phyloP scores from a whole-genome alignment of 352 stramenopile genomes.

The Peronosclerospora sorghi region DNA sequence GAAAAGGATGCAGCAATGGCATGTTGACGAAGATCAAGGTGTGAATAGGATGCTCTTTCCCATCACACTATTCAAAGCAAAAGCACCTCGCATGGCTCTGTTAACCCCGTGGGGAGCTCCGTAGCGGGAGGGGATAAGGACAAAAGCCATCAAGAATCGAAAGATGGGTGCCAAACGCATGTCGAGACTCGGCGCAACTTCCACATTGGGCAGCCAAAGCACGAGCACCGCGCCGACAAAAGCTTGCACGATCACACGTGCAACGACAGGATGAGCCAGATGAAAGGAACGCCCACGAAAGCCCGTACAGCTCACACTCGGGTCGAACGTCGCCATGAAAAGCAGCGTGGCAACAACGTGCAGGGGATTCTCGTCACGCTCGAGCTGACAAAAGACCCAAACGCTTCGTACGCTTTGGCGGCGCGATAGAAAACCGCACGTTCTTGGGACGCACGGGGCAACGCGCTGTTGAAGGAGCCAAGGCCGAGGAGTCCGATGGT shows the following conservation, averaged over 20 bases:
- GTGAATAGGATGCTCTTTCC: too few species aligned
- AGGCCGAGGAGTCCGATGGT: conserved; percentile 67
- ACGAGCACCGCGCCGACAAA: conserved; percentile 41
- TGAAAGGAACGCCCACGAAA: conserved; percentile 28
- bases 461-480: conserved; percentile 63
- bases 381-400: conserved; percentile 57
- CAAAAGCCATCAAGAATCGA: conserved; percentile 43
- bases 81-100: too few species aligned
- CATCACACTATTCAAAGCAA: too few species aligned
- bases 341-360: conserved; percentile 23
- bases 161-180: conserved; percentile 37
- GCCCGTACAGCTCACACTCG: conserved; percentile 41
- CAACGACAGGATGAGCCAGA: conserved; percentile 39
- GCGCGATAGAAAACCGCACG: conserved; percentile 88
- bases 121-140: conserved; percentile 36
- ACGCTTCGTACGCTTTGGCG: conserved; percentile 80
- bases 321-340: conserved; percentile 28
- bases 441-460: conserved; percentile 71
- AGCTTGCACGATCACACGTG: conserved; percentile 36
- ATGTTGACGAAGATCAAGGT: not conserved
- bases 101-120: conserved; percentile 34
- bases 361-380: conserved; percentile 62
- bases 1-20: conserved; percentile 13
- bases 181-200: conserved; percentile 24
- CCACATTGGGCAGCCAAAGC: conserved; percentile 30